Evolutionary conservation across 2,329 filamentous ascomycete genomes (phyloP), one percentile per base, ranked within the genome.

Genomic region (Scolecobasidium constrictum): DNA sequence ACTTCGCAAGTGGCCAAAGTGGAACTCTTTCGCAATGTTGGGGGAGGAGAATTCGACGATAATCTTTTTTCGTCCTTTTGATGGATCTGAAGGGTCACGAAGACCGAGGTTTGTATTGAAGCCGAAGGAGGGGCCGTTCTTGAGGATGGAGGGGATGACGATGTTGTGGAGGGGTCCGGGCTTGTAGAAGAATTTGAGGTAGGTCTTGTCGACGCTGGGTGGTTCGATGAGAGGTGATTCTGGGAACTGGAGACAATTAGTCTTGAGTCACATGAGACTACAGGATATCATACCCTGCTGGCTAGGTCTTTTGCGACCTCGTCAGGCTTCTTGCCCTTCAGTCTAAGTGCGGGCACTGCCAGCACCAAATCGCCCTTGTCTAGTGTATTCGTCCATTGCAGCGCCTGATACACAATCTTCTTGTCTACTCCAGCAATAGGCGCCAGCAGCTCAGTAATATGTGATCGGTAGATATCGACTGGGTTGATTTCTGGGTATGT

Each of bases 11-110:
- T 88, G 82, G 4, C 78, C 79, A 17, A 79, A 80, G 55, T 84
- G 78, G 62, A 87, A 86, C 17, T 81, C 84, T 64, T 90, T 90
- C 36, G 85, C 85, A 46, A 92, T 87, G 59, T 92, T 92, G 40
- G 86, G 85, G 5, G 82, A 87, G 5, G 81, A 86, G 62, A 90
- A 92, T 56, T 92, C 85, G 53, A 92, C 74, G 40, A 92, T 75
- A 35, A 81, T 71, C 53, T 72, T 74, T 69, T 85, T 85, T 52
- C 68, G 68, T 48, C 73, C 77, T 46, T 72, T 67, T 40, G 66
- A 70, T 5, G 76, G 70, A 55, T 85, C 72, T 17, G 68, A 64
- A 28, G 73, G 70, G 54, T 86, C 77, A 49, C 69, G 71, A 18
- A 79, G 66, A 15, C 80, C 80, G 28, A 72, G 56, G 34, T 67